Evolutionary conservation across 179 eudicot species (phyloP).

Genomic region (Beta lomatogona): DNA sequence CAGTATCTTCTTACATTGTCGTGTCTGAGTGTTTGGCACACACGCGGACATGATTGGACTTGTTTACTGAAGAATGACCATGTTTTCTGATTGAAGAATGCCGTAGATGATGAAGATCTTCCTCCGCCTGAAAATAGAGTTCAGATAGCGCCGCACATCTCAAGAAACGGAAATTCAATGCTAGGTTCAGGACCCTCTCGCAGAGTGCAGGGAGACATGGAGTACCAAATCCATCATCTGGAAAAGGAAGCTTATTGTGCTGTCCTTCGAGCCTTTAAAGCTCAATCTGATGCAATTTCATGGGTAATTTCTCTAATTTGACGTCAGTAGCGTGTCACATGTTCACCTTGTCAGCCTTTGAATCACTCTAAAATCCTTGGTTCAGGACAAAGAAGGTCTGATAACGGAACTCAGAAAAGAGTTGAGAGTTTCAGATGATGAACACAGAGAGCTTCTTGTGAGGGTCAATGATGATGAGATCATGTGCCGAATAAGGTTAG

Average conservation of each 20-base stretch:
- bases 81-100: slow-evolving; percentile 32
- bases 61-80: slow-evolving; percentile 18
- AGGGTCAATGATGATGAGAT: slow-evolving; percentile 62
- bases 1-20: too few species aligned
- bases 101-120: slow-evolving; percentile 45
- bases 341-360: slow-evolving; percentile 14
- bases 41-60: background rate
- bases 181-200: slow-evolving; percentile 32
- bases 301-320: slow-evolving; percentile 40
- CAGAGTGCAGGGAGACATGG: slow-evolving; percentile 46
- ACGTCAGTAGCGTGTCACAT: slow-evolving; percentile 15
- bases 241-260: slow-evolving; percentile 56
- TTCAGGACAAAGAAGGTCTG: slow-evolving; percentile 87
- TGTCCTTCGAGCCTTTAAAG: slow-evolving; percentile 58
- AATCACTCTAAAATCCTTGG: slow-evolving; percentile 16
- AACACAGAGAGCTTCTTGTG: slow-evolving; percentile 71
- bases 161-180: slow-evolving; percentile 35
- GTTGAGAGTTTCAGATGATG: slow-evolving; percentile 81
- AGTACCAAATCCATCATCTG: slow-evolving; percentile 51
- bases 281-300: slow-evolving; percentile 54
- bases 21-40: background rate
- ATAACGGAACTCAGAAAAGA: slow-evolving; percentile 92
- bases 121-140: slow-evolving; percentile 46
- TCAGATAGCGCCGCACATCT: slow-evolving; percentile 29
- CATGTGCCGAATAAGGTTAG: slow-evolving; percentile 63